Base-by-base conservation (phyloP, 2,329 filamentous ascomycete species). In the Hypoxylon sp. region DNA sequence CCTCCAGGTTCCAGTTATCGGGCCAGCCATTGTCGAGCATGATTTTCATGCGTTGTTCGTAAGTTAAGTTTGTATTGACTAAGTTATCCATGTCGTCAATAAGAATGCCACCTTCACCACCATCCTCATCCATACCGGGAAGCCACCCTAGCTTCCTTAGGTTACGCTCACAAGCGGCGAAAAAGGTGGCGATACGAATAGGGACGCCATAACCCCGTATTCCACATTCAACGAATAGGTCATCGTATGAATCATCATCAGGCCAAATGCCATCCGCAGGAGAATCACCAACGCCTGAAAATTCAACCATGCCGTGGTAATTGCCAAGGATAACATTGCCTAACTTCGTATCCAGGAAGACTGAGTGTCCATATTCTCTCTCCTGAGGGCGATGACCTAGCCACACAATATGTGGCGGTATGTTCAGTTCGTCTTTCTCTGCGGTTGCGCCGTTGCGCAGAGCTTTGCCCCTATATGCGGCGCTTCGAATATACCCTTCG, bases 21-120 rank as follows among this genome's bases (percentile, higher is more conserved):
- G 61, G 61, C 61, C 61, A 59, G 61, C 55, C 61, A 23, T 64
- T 48, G 17, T 57, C 17, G 32, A 48, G 61, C 61, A 64, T 64
- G 28, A 64, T 64, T 13, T 28, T 36, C 38, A 23, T 59, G 48
- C 48, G 48, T 5, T 48, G 43, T 28, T 64, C 61, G 14, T 46
- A 38, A 30, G 34, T 28, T 21, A 59, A 30, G 3, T 52, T 58
- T 25, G 60, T 25, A 52, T 34, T 57, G 19, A 28, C 41, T n/a
- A 52, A 55, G 28, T 43, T n/a, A 9, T 17, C 9, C n/a, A 30
- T 7, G 6, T 30, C 5, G 1, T 5, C n/a, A 43, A n/a, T 2
- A 17, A 21, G n/a, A 14, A 7, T 19, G n/a, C 23, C 23, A 9
- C 2, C 23, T 11, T 28, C 21, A 17, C 13, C 45, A 30, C 0